Base-by-base conservation (phyloP, 257 asterid genomes). In the Vinca minor region DNA sequence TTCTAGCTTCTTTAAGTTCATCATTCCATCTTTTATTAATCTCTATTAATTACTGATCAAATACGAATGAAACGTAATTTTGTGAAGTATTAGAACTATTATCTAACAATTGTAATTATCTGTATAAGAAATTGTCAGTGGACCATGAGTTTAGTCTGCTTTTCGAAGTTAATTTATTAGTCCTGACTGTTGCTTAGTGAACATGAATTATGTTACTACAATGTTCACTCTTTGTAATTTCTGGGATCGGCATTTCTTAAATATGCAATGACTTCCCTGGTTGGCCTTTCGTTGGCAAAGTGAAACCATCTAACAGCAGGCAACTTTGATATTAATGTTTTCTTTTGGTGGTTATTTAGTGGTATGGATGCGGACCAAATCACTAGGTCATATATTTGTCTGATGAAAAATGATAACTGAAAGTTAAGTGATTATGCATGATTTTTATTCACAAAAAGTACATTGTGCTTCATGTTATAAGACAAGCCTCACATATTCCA, bases 181-280 rank as follows among this genome's bases (percentile, higher is more conserved):
- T 45, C 3, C 23, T 45, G 23, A 45, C 17, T 42, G 12, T 42
- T 42, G 23, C 21, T 45, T 45, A 7, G 13, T 39, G 45, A 45
- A 45, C 50, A 45, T 0, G 23, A 14, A 45, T 45, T 17, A 45
- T 45, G 25, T n/a, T 46, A 0, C 53, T 46, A 5, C 2, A 46
- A 18, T 46, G 9, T 18, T 46, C 79, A 71, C n/a, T n/a, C 11
- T 7, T 4, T 46, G 11, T 46, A 5, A 44, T 46, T 46, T 46
- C 25, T 46, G 53, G 25, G 25, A 18, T 46, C 8, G 15, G 15
- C 15, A 10, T 18, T 4, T 46, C 25, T 45, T 45, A 46, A 18
- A 44, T 9, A 46, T n/a, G 53, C 53, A 46, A n/a, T n/a, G n/a
- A 6, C 53, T 46, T 46, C 53, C 25, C 53, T 5, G 53, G n/a